phyloP scores from a whole-genome alignment of 768 basidiomycete genomes.

The Sistotremastrum suecicum region DNA sequence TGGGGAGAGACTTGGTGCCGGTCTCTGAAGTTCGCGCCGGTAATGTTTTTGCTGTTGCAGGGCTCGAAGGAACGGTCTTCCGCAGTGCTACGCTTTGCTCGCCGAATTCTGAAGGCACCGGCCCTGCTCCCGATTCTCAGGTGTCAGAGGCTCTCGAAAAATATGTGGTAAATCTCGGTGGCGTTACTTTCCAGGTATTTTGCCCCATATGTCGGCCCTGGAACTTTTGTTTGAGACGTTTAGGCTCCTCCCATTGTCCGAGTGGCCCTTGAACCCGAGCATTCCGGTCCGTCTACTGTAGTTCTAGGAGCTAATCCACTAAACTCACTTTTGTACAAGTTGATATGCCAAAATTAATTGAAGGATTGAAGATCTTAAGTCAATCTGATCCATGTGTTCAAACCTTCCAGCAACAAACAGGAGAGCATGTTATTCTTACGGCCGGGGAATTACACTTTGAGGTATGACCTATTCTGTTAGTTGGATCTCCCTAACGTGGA shows the following conservation, averaged over 20 bases:
- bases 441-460: constrained; percentile 95
- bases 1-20: constrained; percentile 87
- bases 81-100: constrained; percentile 83
- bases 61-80: constrained; percentile 82
- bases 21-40: constrained; percentile 79
- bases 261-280: constrained; percentile 79
- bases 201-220: background rate
- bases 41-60: constrained; percentile 86
- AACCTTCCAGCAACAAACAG: constrained; percentile 92
- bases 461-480: constrained; percentile 25
- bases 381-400: constrained; percentile 97
- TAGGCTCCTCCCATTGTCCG: constrained; percentile 86
- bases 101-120: constrained; percentile 32
- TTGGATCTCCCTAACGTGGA: background rate
- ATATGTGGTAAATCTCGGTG: constrained; percentile 70
- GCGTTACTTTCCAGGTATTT: constrained; percentile 45
- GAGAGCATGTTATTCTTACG: constrained; percentile 92
- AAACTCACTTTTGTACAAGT: constrained; percentile 15
- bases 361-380: constrained; percentile 75
- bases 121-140: constrained; percentile 15
- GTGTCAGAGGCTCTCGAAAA: constrained; percentile 20
- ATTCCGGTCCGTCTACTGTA: constrained; percentile 32
- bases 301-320: background rate
- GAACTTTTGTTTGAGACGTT: background rate
- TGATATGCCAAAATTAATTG: constrained; percentile 81